Base-by-base conservation (phyloP, 2,329 filamentous ascomycete genomes). In the Ophiostoma himal-ulmi region DNA sequence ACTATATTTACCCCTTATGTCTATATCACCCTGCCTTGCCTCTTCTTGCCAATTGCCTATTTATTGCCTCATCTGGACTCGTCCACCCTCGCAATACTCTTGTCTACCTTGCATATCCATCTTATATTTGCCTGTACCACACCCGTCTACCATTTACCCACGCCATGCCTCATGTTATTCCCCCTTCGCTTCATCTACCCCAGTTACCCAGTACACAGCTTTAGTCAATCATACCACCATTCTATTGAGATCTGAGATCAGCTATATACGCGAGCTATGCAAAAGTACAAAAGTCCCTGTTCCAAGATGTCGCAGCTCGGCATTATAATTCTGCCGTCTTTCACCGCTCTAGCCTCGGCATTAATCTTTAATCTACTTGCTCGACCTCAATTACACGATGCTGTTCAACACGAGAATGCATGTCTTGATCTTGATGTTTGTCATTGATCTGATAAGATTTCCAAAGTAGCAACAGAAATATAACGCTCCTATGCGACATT, bases 11-110 rank as follows among this genome's bases (percentile, higher is more conserved):
- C 44, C 14, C 62, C 36, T 65, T 30, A 54, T 36, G 37, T 65
- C 10, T 70, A 62, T 62, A 62, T 62, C 26, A 62, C 57, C 57
- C 57, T 62, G 17, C 60, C 41, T 69, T 65, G 5, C 17, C 48
- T 39, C 30, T 37, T 10, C 10, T 41, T 39, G 30, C 30, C 30
- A 30, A 30, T 37, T 62, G 14, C 36, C 36, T 65, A 20, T 65
- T 11, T 60, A 26, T 60, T 36, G 20, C n/a, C 2, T 62, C 57
- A 14, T n/a, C 30, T 62, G 11, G 30, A 3, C 20, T 57, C 6
- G 11, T 57, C 17, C 10, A 26, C 52, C 22, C 30, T 30, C 30
- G 30, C 30, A 30, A 30, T 30, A 30, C 30, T 30, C 14, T 41
- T 14, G 14, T 57, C 52, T 22, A 7, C 48, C 48, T 54, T 26